Evolutionary conservation across 129 eudicot species (phyloP).

Genomic region (Deinandra increscens): DNA sequence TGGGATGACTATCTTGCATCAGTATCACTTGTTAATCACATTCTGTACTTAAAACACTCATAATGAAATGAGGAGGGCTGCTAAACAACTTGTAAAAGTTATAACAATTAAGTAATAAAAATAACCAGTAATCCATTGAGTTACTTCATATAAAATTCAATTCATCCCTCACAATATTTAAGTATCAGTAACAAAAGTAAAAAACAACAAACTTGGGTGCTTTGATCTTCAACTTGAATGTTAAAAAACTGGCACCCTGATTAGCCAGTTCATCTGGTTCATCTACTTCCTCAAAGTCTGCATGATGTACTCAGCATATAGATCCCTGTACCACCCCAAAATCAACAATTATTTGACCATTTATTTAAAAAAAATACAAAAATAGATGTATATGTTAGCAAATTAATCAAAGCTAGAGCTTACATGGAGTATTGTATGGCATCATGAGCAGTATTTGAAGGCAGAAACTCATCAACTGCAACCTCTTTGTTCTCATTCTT

Average conservation of each 20-base stretch:
- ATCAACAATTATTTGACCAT: not conserved
- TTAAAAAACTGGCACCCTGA: constrained; percentile 4
- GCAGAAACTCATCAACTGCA: constrained; percentile 66
- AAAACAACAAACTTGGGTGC: not conserved
- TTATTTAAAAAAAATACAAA: not conserved
- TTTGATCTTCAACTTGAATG: constrained; percentile 6
- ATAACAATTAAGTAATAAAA: not conserved
- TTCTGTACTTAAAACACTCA: too few species aligned
- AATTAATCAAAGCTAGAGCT: constrained; percentile 21
- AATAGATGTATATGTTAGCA: not conserved
- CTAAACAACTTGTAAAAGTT: too few species aligned
- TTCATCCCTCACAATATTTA: not conserved
- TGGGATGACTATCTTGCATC: too few species aligned
- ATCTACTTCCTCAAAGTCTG: constrained; percentile 49
- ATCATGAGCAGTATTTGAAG: constrained; percentile 47
- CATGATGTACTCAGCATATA: constrained; percentile 60
- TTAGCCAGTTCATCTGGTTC: not conserved
- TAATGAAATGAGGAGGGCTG: too few species aligned
- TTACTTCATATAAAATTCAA: constrained; percentile 8
- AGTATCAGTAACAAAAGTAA: constrained; percentile 5
- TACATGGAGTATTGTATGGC: constrained; percentile 69
- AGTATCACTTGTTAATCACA: not conserved
- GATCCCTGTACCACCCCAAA: constrained; percentile 46
- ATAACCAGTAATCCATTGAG: not conserved
- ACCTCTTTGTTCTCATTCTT: constrained; percentile 87